Evolutionary conservation across 2,329 filamentous ascomycete species (phyloP).

Genomic region (Neopestalotiopsis sp.): DNA sequence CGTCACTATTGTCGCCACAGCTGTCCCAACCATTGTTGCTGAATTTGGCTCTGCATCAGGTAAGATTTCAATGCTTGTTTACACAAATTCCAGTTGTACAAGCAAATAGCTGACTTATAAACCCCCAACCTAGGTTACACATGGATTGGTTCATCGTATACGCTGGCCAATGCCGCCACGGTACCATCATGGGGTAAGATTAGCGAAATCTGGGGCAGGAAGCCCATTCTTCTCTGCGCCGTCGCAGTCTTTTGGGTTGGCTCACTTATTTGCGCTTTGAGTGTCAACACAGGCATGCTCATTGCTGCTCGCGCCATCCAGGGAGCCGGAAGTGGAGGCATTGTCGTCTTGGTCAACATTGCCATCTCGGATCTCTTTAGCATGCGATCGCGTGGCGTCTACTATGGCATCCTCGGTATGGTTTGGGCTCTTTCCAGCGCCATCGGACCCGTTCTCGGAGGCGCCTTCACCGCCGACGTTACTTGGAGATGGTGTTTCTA

Average conservation of each 20-base stretch:
- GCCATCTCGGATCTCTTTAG: constrained; percentile 62
- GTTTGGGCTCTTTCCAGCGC: constrained; percentile 71
- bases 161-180: constrained; percentile 71
- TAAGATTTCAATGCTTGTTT: background rate
- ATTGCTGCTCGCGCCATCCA: constrained; percentile 62
- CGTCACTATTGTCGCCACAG: constrained; percentile 69
- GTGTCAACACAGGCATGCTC: constrained; percentile 55
- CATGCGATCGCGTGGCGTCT: constrained; percentile 55
- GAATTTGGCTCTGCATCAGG: constrained; percentile 66
- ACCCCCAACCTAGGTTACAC: constrained; percentile 62
- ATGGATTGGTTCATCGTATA: constrained; percentile 79
- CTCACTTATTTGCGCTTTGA: constrained; percentile 59
- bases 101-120: background rate
- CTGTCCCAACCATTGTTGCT: constrained; percentile 68
- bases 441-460: constrained; percentile 72
- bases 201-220: constrained; percentile 64
- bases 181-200: constrained; percentile 74
- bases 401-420: constrained; percentile 58
- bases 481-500: constrained; percentile 75
- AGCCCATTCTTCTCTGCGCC: constrained; percentile 57
- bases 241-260: constrained; percentile 60
- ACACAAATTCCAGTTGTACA: background rate
- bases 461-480: constrained; percentile 67
- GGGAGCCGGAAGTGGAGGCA: constrained; percentile 61
- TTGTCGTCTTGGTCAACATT: constrained; percentile 66